Percentiles rank a stretch among this genome's conserved stretches.
Evolutionary conservation across 1,139 yeast genomes (phyloP).

Genomic region (Yarrowia galli): DNA sequence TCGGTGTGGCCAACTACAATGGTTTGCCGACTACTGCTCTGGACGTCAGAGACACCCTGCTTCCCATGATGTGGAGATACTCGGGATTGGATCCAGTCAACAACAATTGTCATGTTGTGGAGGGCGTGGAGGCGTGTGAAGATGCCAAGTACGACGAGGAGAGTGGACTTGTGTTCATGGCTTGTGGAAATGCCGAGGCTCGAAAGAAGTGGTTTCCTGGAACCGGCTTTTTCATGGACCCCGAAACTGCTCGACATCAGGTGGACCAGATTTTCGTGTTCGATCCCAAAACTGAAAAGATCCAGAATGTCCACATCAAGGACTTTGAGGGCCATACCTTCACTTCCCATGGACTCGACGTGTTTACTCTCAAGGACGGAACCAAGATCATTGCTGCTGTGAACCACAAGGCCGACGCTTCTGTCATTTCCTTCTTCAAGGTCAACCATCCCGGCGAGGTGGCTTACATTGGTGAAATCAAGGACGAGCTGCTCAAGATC

Average conservation of each 20-base stretch:
- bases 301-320: constrained; percentile 1
- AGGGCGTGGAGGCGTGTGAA: constrained; percentile 23
- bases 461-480: constrained; percentile 3
- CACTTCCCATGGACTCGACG: constrained; percentile 33
- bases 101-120: constrained; percentile 20
- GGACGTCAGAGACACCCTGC: constrained; percentile 27
- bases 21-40: constrained; percentile 16
- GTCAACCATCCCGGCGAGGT: constrained; percentile 4
- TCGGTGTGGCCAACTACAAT: constrained; percentile 26
- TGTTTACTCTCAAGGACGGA: constrained; percentile 29
- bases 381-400: constrained; percentile 6
- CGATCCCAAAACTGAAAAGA: constrained; percentile 30
- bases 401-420: constrained; percentile 15
- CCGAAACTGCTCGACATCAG: constrained; percentile 1
- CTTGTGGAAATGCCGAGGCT: constrained; percentile 4
- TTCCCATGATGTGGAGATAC: constrained; percentile 30
- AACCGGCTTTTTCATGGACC: constrained; percentile 18
- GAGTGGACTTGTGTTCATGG: constrained; percentile 16
- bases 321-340: constrained; percentile 22
- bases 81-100: constrained; percentile 2
- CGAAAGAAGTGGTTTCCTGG: constrained; percentile 35
- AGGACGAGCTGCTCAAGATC: not conserved
- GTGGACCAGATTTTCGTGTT: constrained; percentile 9
- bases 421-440: constrained; percentile 19
- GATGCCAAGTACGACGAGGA: constrained; percentile 36